phyloP scores from a whole-genome alignment of 805 yeast genomes.

The Jamesozyma jinghongensis region DNA sequence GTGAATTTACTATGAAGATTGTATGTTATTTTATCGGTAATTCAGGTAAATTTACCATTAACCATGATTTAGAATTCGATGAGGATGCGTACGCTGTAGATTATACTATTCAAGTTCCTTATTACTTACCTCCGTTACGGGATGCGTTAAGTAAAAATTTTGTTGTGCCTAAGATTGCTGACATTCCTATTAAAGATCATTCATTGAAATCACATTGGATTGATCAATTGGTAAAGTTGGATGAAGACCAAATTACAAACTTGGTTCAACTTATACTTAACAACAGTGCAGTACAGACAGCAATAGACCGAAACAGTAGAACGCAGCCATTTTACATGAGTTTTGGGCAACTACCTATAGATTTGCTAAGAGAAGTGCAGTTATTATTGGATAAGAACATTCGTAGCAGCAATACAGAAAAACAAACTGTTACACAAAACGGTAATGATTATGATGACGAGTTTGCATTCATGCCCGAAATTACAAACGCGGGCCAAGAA shows the following conservation, averaged over 20 bases:
- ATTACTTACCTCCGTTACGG: conserved; percentile 56
- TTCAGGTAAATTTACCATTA: conserved; percentile 70
- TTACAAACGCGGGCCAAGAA: neutral
- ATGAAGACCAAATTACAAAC: conserved; percentile 21
- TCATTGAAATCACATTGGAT: conserved; percentile 27
- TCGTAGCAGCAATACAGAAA: neutral
- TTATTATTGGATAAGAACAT: neutral
- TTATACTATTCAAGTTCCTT: conserved; percentile 65
- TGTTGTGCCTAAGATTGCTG: conserved; percentile 46
- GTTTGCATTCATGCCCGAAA: conserved; percentile 1
- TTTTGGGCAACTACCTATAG: conserved; percentile 22
- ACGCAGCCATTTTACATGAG: conserved; percentile 17
- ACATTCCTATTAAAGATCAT: neutral
- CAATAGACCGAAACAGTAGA: conserved; percentile 14
- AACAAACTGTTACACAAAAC: no score
- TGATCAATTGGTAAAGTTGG: conserved; percentile 9
- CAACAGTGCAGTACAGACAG: conserved; percentile 20
- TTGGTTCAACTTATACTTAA: conserved; percentile 18
- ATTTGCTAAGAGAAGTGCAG: conserved; percentile 7
- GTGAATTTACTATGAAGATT: conserved; percentile 84
- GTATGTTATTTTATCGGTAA: conserved; percentile 63
- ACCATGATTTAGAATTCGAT: conserved; percentile 77
- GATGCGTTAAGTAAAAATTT: conserved; percentile 65
- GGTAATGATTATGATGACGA: neutral
- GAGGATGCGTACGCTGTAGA: conserved; percentile 66